Evolutionary conservation across 2,329 filamentous ascomycete species (phyloP), one percentile per base, ranked within the genome.

Genomic region (Kalaharituber pfeilii): DNA sequence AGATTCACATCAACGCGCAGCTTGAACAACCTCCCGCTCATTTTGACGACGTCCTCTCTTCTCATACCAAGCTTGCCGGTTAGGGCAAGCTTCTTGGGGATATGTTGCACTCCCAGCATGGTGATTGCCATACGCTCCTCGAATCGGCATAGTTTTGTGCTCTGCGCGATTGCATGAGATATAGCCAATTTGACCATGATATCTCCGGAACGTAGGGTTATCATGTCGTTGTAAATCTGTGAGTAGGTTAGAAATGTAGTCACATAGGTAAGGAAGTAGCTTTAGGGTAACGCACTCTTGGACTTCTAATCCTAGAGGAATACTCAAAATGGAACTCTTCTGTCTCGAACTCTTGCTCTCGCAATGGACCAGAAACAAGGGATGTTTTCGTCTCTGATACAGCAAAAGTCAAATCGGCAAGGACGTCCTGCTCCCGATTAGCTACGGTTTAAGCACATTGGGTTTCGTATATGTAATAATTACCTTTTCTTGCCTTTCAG

Each of bases 261-360:
- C 30, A 42, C n/a, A n/a, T n/a, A n/a, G n/a, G n/a, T n/a, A n/a
- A n/a, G 24, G 8, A 15, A 26, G 22, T 20, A 29, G 26, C 27
- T 20, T 18, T 11, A 29, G 36, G 22, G 33, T 18, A 3, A 51
- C 52, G 45, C 58, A 98, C 84, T 54, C 91, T 79, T 3, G 91
- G 91, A 50, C 88, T 79, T 58, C 87, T 82, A 29, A 91, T 86
- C 55, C 86, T 77, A 0, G 80, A 77, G 63, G 86, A 94, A 72
- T 98, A 98, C 68, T 96, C 88, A 66, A 98, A 98, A 66, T 98
- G 89, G 64, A 98, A 95, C 66, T 96, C 89, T 66, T 98, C 91
- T 0, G 84, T 98, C 71, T 98, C 91, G 62, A 93, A 94, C 66
- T 96, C 88, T 60, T 82, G 82, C 68, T 95, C 86, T 54, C 85